Conservation (phyloP, 2,329 filamentous ascomycete species). For the Talaromyces pinophilus region DNA sequence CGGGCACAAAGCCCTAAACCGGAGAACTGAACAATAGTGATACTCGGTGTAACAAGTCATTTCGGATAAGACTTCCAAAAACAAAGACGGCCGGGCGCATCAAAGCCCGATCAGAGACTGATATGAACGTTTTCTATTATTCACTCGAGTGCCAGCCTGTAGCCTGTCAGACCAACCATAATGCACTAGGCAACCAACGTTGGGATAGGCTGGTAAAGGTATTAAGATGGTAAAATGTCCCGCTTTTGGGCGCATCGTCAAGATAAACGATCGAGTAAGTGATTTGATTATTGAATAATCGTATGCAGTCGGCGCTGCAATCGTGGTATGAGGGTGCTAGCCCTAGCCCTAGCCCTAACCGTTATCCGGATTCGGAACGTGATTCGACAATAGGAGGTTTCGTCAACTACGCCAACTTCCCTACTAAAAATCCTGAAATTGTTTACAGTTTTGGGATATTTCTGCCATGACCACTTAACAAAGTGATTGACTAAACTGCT, state of each 20-base stretch:
- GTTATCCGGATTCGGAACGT: not conserved
- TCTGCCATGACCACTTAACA: no score
- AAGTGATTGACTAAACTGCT: no score
- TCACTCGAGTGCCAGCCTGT: not conserved
- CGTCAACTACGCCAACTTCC: not conserved
- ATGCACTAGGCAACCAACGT: not conserved
- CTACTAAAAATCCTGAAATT: not conserved
- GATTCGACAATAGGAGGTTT: not conserved
- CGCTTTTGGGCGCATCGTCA: no score
- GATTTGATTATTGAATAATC: no score
- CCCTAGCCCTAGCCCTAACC: not conserved
- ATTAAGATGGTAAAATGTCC: not conserved
- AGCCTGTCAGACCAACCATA: not conserved
- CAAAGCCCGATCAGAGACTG: not conserved
- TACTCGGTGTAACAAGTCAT: not conserved
- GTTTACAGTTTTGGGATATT: not conserved
- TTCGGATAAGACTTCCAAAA: not conserved
- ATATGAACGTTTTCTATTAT: no score
- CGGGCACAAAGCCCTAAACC: not conserved
- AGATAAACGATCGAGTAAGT: no score
- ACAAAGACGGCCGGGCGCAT: not conserved
- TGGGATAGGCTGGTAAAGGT: not conserved
- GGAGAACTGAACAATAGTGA: not conserved
- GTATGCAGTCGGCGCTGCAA: no score
- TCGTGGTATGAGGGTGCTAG: not conserved